Conservation (phyloP, 129 eudicot genomes). For the Helichrysum umbraculigerum region DNA sequence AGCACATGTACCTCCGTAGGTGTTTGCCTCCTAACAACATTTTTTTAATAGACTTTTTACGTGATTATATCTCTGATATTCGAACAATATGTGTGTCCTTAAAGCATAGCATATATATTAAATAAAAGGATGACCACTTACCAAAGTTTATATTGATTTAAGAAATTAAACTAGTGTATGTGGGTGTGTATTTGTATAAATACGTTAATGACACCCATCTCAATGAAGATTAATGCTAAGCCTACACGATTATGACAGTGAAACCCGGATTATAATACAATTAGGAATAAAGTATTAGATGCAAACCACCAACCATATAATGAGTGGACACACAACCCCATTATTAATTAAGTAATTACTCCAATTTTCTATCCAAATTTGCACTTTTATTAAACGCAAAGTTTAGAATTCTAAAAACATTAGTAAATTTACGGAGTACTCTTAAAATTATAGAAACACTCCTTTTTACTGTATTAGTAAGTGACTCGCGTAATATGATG, state of each 20-base stretch:
- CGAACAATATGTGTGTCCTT: no score
- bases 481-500: no score
- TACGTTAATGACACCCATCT: background rate
- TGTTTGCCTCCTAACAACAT: no score
- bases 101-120: no score
- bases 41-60: no score
- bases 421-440: no score
- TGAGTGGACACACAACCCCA: slow-evolving; percentile 50
- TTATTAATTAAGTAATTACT: slow-evolving; percentile 14
- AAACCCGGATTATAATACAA: slow-evolving; percentile 35
- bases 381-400: no score
- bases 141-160: background rate
- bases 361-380: slow-evolving; percentile 5
- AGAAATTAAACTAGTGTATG: background rate
- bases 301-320: slow-evolving; percentile 44
- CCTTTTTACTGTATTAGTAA: no score
- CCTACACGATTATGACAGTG: slow-evolving; percentile 61
- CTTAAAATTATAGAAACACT: no score
- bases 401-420: no score
- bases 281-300: slow-evolving; percentile 28
- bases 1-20: no score
- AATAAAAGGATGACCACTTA: background rate
- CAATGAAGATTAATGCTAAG: slow-evolving; percentile 45
- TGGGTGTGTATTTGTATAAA: background rate
- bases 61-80: no score